phyloP scores from a whole-genome alignment of 2,329 filamentous ascomycete genomes.

The Talaromyces sp. region DNA sequence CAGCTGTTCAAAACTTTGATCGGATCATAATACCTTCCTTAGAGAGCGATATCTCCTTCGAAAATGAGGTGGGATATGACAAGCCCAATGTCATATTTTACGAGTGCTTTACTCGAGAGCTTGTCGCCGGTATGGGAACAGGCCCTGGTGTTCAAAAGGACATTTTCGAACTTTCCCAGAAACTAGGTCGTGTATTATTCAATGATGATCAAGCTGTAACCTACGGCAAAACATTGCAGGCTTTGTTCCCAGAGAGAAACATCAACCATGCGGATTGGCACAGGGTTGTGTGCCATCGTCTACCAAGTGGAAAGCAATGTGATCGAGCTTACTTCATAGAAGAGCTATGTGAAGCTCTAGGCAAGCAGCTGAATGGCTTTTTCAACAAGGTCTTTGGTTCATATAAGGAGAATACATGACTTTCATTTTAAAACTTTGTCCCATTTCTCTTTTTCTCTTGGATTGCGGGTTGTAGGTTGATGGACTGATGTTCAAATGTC shows the following conservation, averaged over 20 bases:
- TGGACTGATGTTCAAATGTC: not conserved
- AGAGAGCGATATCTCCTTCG: not conserved
- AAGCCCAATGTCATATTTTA: conserved; percentile 7
- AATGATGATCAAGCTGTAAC: not conserved
- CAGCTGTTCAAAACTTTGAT: not conserved
- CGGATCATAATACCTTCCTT: conserved; percentile 4
- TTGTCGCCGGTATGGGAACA: not conserved
- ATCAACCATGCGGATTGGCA: conserved; percentile 3
- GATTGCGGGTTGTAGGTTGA: not conserved
- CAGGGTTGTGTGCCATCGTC: not conserved
- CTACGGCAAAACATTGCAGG: not conserved
- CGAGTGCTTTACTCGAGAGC: not conserved
- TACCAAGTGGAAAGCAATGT: not conserved
- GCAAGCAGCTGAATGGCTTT: not conserved
- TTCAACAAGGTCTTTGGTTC: not conserved
- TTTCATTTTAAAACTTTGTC: not conserved
- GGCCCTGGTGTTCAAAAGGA: not conserved
- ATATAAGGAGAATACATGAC: not conserved
- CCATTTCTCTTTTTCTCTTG: not conserved
- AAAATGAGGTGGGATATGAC: not conserved
- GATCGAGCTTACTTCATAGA: not conserved
- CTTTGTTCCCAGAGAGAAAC: not conserved
- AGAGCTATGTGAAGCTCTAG: not conserved
- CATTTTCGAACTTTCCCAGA: not conserved
- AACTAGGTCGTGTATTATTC: not conserved